Conservation (phyloP, 2,329 filamentous ascomycete species). For the Massarina eburnea region DNA sequence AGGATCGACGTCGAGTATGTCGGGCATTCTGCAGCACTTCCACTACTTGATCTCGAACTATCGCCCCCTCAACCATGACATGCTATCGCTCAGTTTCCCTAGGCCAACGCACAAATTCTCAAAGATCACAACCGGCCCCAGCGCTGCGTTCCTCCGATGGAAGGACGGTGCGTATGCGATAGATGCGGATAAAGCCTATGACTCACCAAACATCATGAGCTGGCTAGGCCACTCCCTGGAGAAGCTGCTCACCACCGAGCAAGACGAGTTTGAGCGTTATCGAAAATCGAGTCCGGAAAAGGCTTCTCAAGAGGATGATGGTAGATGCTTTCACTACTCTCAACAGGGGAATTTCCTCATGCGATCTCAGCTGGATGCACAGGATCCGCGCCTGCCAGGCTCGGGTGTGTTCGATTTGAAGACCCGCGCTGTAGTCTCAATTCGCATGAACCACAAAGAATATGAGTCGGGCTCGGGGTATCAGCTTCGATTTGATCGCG, state of each 20-base stretch:
- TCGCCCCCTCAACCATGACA: slow-evolving; percentile 68
- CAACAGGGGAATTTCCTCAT: slow-evolving; percentile 86
- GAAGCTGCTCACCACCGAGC: slow-evolving; percentile 83
- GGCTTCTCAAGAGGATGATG: slow-evolving; percentile 68
- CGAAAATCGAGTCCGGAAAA: slow-evolving; percentile 59
- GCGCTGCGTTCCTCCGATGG: slow-evolving; percentile 76
- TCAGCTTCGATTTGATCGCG: slow-evolving; percentile 75
- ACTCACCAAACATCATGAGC: slow-evolving; percentile 80
- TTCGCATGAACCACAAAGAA: slow-evolving; percentile 79
- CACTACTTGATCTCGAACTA: slow-evolving; percentile 87
- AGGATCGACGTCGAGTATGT: slow-evolving; percentile 97
- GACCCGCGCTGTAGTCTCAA: slow-evolving; percentile 85
- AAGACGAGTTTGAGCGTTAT: slow-evolving; percentile 83
- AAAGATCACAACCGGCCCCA: slow-evolving; percentile 67
- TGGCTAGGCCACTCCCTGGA: slow-evolving; percentile 96
- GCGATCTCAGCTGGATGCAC: slow-evolving; percentile 90
- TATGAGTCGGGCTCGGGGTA: slow-evolving; percentile 80
- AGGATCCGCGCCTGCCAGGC: slow-evolving; percentile 83
- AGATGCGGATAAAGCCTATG: slow-evolving; percentile 92
- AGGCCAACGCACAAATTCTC: slow-evolving; percentile 69
- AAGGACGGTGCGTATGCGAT: slow-evolving; percentile 89
- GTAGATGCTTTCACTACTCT: slow-evolving; percentile 75
- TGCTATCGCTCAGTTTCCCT: slow-evolving; percentile 68
- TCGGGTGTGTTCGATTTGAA: slow-evolving; percentile 96
- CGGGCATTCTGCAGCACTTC: slow-evolving; percentile 81